Percentiles rank a stretch among this genome's conserved stretches.
These are phyloP conservation scores for Delitschia confertaspora DNA, from an alignment of 495 filamentous ascomycete species.

Conservation along the genomic window DNA sequence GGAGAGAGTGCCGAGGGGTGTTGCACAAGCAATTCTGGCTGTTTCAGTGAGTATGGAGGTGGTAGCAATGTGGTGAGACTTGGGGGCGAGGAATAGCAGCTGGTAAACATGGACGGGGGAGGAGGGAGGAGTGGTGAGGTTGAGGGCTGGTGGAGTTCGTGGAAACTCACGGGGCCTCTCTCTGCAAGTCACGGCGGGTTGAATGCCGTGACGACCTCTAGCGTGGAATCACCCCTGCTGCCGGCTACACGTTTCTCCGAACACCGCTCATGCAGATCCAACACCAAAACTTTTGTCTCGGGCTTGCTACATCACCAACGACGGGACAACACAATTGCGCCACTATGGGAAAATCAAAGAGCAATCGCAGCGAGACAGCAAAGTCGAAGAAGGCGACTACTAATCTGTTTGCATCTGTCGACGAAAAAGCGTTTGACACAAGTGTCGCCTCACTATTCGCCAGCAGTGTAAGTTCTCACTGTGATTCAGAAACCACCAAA, in stretches of 20 bases:
- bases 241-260: no score
- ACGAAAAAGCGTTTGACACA: conserved; percentile 51
- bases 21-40: conserved; percentile 1
- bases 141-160: neutral
- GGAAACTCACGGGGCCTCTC: no score
- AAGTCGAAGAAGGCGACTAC: neutral
- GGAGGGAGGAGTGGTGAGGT: conserved; percentile 2
- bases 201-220: no score
- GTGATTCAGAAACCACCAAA: no score
- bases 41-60: no score
- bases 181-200: conserved; percentile 3
- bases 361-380: conserved; percentile 12
- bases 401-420: conserved; percentile 9
- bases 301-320: neutral
- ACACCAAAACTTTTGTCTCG: conserved; percentile 18
- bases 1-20: conserved; percentile 11
- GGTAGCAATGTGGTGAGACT: neutral
- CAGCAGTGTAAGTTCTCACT: conserved; percentile 55
- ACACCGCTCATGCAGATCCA: no score
- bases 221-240: no score
- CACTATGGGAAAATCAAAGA: conserved; percentile 19
- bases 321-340: conserved; percentile 1
- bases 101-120: neutral
- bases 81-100: conserved; percentile 6
- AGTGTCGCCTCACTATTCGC: conserved; percentile 70